Evolutionary conservation across 2,329 filamentous ascomycete genomes (phyloP), one percentile per base, ranked within the genome.

Genomic region (Talaromyces sp.): DNA sequence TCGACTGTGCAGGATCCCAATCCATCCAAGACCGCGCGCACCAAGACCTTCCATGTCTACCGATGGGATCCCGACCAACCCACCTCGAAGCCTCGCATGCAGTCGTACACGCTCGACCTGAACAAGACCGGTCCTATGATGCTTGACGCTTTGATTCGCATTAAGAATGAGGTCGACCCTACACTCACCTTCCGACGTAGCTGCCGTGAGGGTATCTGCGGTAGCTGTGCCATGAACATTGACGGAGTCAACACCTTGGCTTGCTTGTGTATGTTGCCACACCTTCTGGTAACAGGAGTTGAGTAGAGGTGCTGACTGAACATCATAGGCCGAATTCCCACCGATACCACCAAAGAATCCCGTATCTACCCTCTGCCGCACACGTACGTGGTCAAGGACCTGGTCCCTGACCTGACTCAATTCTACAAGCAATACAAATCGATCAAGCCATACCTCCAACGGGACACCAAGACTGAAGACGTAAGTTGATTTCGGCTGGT

Each of bases 401-500:
- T 99, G 64, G 94, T 99, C 35, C 93, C 94, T 62, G 94, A 99
- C 75, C 82, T 99, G 81, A 99, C 94, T 64, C 90, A 94, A 73
- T 97, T 99, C 82, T 99, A 99, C 87, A 97, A 97, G 85, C 94
- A 99, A 84, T 99, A 99, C 86, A 96, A 97, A 81, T 97, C 92
- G 17, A 97, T 99, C 81, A 96, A 97, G 87, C 94, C 94, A 50
- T 99, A 96, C 77, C 87, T 99, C 58, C 94, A 97, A 82, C 87
- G 92, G 72, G 88, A 92, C 65, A 94, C 91, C 29, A 88, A 90
- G 59, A 81, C 91, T 50, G 85, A 87, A 67, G 90, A 97, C 74
- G 91, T 95, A 84, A 75, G 89, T 83, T 21, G n/a, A 32, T 2
- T 26, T 31, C 7, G 19, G 31, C 41, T n/a, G 14, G 8, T 41